Conservation (phyloP, 805 yeast species). For the Saccharomycopsis sp. region DNA sequence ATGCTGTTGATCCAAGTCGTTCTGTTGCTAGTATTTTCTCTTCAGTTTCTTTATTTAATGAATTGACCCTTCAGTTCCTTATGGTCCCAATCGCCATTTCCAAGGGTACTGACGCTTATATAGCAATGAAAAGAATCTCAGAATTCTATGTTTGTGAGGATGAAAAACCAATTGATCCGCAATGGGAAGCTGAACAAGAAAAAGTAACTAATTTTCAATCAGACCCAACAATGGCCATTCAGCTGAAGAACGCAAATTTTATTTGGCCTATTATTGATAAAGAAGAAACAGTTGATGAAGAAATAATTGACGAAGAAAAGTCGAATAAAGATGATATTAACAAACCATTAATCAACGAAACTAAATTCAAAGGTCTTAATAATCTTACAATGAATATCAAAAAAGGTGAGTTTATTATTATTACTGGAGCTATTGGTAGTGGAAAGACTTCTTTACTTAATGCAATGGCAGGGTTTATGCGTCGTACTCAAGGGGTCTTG, state of each 20-base stretch:
- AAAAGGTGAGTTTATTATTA: constrained; percentile 56
- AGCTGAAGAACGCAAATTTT: constrained; percentile 43
- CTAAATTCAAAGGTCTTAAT: constrained; percentile 8
- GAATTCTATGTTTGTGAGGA: constrained; percentile 30
- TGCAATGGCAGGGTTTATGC: constrained; percentile 62
- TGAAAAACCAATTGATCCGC: background rate
- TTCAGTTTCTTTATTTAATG: constrained; percentile 57
- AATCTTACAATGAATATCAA: constrained; percentile 37
- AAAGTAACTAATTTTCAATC: constrained; percentile 8
- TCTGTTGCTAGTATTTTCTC: constrained; percentile 59
- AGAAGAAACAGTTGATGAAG: constrained; percentile 4
- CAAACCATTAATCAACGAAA: too few relatives aligned
- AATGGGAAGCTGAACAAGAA: constrained; percentile 18
- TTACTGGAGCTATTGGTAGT: constrained; percentile 69
- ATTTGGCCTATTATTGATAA: constrained; percentile 41
- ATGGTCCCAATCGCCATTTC: constrained; percentile 63
- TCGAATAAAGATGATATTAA: constrained; percentile 6
- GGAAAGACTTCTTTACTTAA: constrained; percentile 64
- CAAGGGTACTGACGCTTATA: constrained; percentile 54
- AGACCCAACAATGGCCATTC: constrained; percentile 31
- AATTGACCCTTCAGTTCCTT: constrained; percentile 49
- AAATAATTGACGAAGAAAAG: constrained; percentile 18
- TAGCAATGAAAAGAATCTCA: constrained; percentile 50
- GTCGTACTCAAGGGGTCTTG: constrained; percentile 38
- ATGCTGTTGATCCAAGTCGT: constrained; percentile 26